Evolutionary conservation across 495 filamentous ascomycete genomes (phyloP).

Genomic region (Ramalina intermedia): DNA sequence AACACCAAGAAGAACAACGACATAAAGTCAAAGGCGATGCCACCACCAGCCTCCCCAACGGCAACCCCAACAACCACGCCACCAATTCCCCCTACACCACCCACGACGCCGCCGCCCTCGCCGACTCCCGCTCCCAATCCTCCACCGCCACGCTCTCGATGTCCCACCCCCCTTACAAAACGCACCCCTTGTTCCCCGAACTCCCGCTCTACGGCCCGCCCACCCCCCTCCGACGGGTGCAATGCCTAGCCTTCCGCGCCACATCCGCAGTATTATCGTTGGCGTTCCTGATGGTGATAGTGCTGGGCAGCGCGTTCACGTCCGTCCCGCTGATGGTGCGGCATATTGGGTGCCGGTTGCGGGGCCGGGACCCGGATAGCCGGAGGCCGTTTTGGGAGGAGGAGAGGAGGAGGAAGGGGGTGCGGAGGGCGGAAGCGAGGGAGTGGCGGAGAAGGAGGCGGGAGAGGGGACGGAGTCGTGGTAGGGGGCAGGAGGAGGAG

Average conservation of each 20-base stretch:
- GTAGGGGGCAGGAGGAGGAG: slow-evolving; percentile 23
- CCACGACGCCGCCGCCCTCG: slow-evolving; percentile 5
- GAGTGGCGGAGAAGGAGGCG: slow-evolving; percentile 42
- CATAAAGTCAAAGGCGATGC: neutral
- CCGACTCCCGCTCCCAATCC: slow-evolving; percentile 5
- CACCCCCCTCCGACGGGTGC: slow-evolving; percentile 43
- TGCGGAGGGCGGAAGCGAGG: slow-evolving; percentile 39
- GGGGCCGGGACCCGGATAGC: slow-evolving; percentile 39
- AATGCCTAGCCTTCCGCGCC: slow-evolving; percentile 44
- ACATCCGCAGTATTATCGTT: slow-evolving; percentile 64
- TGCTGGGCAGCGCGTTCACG: slow-evolving; percentile 54
- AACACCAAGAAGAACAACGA: slow-evolving; percentile 3
- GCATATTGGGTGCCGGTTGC: slow-evolving; percentile 32
- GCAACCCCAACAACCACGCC: neutral
- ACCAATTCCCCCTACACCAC: neutral
- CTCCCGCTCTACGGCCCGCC: slow-evolving; percentile 73
- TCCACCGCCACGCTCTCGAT: slow-evolving; percentile 21
- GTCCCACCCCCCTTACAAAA: slow-evolving; percentile 42
- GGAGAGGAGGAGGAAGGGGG: slow-evolving; percentile 42
- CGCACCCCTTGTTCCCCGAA: slow-evolving; percentile 78
- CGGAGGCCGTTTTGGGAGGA: slow-evolving; percentile 54
- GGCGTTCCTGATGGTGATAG: slow-evolving; percentile 58
- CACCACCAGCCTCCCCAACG: neutral
- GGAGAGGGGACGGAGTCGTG: neutral
- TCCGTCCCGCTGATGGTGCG: slow-evolving; percentile 37